Percentiles rank a stretch among this genome's conserved stretches.
phyloP scores from a whole-genome alignment of 805 yeast species.

The Clavispora phyllophila region DNA sequence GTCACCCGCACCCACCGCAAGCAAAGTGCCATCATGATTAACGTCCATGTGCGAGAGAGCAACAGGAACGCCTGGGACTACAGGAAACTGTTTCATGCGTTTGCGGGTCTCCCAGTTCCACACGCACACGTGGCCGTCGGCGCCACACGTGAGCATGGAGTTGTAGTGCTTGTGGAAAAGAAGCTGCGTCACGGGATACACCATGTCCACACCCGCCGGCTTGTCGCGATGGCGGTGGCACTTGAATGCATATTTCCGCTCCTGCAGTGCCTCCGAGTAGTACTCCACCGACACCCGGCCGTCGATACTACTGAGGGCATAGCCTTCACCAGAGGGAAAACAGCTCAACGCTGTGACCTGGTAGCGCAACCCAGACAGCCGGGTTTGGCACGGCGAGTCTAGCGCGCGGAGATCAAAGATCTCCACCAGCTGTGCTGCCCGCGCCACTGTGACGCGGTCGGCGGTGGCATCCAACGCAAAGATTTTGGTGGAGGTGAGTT shows the following conservation, averaged over 20 bases:
- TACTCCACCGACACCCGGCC: slow-evolving; percentile 77
- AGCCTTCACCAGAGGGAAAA: slow-evolving; percentile 51
- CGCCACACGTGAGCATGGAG: slow-evolving; percentile 48
- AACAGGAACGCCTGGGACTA: slow-evolving; percentile 1
- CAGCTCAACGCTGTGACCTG: slow-evolving; percentile 56
- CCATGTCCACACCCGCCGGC: slow-evolving; percentile 42
- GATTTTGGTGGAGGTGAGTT: slow-evolving; percentile 44
- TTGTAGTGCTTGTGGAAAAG: slow-evolving; percentile 34
- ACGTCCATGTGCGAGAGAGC: slow-evolving; percentile 14
- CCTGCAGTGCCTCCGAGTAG: slow-evolving; percentile 44
- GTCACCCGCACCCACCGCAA: slow-evolving; percentile 12
- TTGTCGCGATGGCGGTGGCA: slow-evolving; percentile 56
- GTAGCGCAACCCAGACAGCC: slow-evolving; percentile 63
- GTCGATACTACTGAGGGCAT: slow-evolving; percentile 69
- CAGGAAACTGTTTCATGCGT: slow-evolving; percentile 33
- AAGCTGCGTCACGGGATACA: slow-evolving; percentile 48
- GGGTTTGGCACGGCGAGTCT: slow-evolving; percentile 39
- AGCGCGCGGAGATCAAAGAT: slow-evolving; percentile 53
- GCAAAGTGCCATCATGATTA: slow-evolving; percentile 7
- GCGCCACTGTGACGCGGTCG: slow-evolving; percentile 45
- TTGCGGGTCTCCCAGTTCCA: slow-evolving; percentile 47
- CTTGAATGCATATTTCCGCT: slow-evolving; percentile 64
- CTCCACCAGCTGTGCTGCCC: slow-evolving; percentile 48
- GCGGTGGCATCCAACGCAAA: slow-evolving; percentile 56
- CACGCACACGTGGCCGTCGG: slow-evolving; percentile 45